Percentiles rank a stretch among this genome's conserved stretches.
phyloP scores from a whole-genome alignment of 208 protist species.

The Angomonas ambiguus region DNA sequence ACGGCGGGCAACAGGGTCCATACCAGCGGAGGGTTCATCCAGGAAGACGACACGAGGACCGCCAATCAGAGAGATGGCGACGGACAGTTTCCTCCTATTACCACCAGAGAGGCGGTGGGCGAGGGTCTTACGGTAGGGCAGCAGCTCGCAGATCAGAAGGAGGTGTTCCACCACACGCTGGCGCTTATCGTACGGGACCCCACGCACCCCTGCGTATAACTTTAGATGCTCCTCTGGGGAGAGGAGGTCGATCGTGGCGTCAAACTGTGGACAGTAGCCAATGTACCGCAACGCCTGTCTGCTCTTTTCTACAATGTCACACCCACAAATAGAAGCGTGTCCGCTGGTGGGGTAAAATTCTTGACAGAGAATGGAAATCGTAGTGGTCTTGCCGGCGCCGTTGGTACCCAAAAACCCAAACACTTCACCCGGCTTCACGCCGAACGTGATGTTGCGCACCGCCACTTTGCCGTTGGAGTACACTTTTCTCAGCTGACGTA shows the following conservation, averaged over 20 bases:
- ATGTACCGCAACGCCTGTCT: conserved; percentile 41
- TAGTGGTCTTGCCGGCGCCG: conserved; percentile 85
- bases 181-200: conserved; percentile 15
- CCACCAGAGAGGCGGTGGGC: conserved; percentile 58
- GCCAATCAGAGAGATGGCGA: conserved; percentile 82
- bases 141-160: conserved; percentile 38
- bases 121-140: conserved; percentile 22
- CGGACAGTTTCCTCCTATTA: conserved; percentile 80
- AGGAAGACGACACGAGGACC: conserved; percentile 68
- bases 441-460: conserved; percentile 66
- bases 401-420: conserved; percentile 90
- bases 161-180: conserved; percentile 28
- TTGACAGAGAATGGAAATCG: conserved; percentile 76
- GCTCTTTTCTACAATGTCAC: conserved; percentile 36
- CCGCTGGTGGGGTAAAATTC: conserved; percentile 65
- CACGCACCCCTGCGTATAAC: conserved; percentile 75
- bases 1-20: conserved; percentile 82
- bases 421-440: conserved; percentile 60
- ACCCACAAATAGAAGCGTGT: conserved; percentile 33
- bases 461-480: conserved; percentile 67
- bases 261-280: conserved; percentile 94
- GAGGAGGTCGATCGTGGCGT: conserved; percentile 81
- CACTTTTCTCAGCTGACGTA: conserved; percentile 53
- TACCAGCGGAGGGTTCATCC: conserved; percentile 86
- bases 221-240: conserved; percentile 89